A percentile compares a stretch with the other conserved stretches of the same genome.
phyloP scores from a whole-genome alignment of 768 basidiomycete genomes.

The Phanerodontia chrysosporium region DNA sequence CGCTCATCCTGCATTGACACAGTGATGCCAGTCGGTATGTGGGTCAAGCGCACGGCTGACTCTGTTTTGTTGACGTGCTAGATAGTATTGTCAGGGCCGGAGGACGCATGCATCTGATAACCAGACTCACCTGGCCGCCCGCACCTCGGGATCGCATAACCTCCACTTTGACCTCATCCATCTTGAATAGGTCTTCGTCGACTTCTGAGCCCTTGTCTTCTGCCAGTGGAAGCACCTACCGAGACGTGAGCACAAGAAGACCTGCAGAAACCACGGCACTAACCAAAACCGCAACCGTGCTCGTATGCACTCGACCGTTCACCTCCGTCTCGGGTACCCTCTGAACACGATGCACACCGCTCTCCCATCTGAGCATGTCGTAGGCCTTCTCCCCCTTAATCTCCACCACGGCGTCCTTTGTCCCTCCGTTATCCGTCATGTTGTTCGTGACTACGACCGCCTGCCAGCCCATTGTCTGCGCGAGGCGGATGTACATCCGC shows the following conservation, averaged over 20 bases:
- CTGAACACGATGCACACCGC: constrained; percentile 94
- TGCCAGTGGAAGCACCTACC: constrained; percentile 74
- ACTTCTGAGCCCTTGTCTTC: constrained; percentile 55
- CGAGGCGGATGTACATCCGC: constrained; percentile 77
- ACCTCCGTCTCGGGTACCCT: constrained; percentile 89
- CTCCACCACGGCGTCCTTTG: constrained; percentile 77
- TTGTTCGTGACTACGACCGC: constrained; percentile 55
- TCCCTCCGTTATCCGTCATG: constrained; percentile 56
- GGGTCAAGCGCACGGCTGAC: constrained; percentile 92
- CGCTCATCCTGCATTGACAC: constrained; percentile 99
- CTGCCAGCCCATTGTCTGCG: constrained; percentile 55
- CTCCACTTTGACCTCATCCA: constrained; percentile 87
- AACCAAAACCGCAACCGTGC: constrained; percentile 84
- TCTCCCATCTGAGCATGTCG: constrained; percentile 82
- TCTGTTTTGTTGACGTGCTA: constrained; percentile 99
- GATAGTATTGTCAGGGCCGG: not conserved
- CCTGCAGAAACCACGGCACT: constrained; percentile 23
- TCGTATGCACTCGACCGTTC: constrained; percentile 86
- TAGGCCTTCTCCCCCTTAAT: constrained; percentile 75
- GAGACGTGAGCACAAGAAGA: not conserved
- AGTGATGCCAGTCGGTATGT: constrained; percentile 87
- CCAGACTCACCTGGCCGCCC: constrained; percentile 75
- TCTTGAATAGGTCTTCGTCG: constrained; percentile 64
- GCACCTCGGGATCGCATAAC: constrained; percentile 97
- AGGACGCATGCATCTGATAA: not conserved